Conservation (phyloP, 164 flowering plant genomes). For the Piper betle region DNA sequence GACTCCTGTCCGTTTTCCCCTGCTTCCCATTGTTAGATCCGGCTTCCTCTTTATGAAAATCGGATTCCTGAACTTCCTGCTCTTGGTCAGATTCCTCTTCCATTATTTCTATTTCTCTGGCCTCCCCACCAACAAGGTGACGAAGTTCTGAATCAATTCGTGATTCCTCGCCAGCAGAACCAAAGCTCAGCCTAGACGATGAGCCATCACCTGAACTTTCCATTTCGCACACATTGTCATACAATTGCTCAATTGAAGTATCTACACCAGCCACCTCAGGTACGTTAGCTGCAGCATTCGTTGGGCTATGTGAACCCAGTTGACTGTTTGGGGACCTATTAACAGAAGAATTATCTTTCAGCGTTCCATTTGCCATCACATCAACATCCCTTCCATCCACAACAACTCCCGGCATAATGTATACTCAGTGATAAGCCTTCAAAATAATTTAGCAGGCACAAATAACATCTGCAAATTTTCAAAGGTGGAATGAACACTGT, state of each 20-base stretch:
- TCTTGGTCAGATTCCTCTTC: constrained; percentile 25
- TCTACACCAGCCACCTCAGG: constrained; percentile 33
- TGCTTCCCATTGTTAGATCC: constrained; percentile 15
- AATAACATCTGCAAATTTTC: constrained; percentile 16
- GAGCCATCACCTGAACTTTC: constrained; percentile 71
- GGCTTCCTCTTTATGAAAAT: constrained; percentile 32
- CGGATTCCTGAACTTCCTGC: constrained; percentile 21
- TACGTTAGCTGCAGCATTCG: constrained; percentile 11
- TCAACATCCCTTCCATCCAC: constrained; percentile 44
- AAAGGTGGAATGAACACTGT: neutral
- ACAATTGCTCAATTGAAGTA: constrained; percentile 62
- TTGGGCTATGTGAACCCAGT: constrained; percentile 22
- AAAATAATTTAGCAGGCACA: neutral
- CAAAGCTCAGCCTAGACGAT: constrained; percentile 63
- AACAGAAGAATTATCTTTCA: constrained; percentile 28
- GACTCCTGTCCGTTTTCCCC: constrained; percentile 19
- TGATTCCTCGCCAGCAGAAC: constrained; percentile 70
- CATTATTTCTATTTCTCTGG: constrained; percentile 58
- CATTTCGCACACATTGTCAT: constrained; percentile 81
- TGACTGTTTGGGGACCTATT: constrained; percentile 24
- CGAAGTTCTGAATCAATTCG: constrained; percentile 77
- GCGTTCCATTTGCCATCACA: constrained; percentile 21
- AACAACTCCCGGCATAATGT: constrained; percentile 64
- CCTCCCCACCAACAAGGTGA: constrained; percentile 78
- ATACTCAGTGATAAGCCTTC: constrained; percentile 4